A percentile compares a stretch with the other conserved stretches of the same genome.
Conservation (phyloP, 2,329 filamentous ascomycete genomes). For the Teratosphaeria gauchensis region DNA sequence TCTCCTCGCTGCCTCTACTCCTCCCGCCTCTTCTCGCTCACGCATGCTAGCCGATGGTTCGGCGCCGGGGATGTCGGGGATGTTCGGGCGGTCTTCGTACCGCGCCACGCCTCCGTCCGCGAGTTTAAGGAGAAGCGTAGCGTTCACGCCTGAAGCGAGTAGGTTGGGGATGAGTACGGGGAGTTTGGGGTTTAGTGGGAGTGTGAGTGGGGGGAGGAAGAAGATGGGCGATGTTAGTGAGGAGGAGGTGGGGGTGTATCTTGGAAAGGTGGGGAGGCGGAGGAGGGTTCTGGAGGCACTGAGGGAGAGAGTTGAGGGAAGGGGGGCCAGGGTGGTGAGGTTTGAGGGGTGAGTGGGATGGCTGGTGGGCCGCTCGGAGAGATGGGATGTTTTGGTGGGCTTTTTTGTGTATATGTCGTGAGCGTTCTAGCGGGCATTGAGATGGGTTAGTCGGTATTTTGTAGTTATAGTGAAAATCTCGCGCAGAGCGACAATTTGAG, state of each 20-base stretch:
- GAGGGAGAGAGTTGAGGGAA: conserved; percentile 26
- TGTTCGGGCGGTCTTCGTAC: conserved; percentile 20
- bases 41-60: conserved; percentile 22
- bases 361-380: not conserved
- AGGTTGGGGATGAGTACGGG: conserved; percentile 15
- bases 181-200: conserved; percentile 4
- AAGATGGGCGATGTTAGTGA: conserved; percentile 33
- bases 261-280: conserved; percentile 25
- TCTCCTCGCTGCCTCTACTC: conserved; percentile 20
- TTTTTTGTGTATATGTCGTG: not conserved
- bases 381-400: not conserved
- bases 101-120: conserved; percentile 17
- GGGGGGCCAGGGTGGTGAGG: conserved; percentile 10
- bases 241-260: conserved; percentile 31
- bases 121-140: conserved; percentile 23
- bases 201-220: conserved; percentile 21
- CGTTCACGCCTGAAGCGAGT: conserved; percentile 15
- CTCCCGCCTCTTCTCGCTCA: conserved; percentile 22
- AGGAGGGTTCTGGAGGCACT: conserved; percentile 30
- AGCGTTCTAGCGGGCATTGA: conserved; percentile 3
- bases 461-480: not conserved
- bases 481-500: not conserved
- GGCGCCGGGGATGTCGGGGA: conserved; percentile 26
- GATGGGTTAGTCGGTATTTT: not conserved
- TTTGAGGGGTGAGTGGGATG: not conserved